These are phyloP conservation scores for Yarrowia sp. DNA, from an alignment of 805 yeast species.

Conservation along the genomic window DNA sequence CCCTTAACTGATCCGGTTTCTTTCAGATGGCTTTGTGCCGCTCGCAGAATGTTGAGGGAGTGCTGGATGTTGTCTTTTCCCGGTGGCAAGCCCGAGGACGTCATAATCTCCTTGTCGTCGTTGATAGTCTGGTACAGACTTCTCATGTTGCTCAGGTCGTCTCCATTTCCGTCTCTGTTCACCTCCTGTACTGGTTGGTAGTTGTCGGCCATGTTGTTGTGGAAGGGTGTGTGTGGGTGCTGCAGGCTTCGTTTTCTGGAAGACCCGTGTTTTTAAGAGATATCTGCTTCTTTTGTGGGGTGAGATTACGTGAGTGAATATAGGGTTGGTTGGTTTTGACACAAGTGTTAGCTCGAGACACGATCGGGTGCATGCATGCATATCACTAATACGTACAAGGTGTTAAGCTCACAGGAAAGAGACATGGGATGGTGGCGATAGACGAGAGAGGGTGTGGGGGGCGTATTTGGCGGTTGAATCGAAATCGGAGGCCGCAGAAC, in stretches of 20 bases:
- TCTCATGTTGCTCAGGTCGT: constrained; percentile 30
- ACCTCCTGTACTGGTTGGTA: not conserved
- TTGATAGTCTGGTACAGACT: constrained; percentile 18
- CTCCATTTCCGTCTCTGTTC: not conserved
- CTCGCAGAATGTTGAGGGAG: constrained; percentile 26
- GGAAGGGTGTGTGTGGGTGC: too few species aligned
- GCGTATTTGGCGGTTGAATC: too few species aligned
- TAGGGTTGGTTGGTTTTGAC: constrained; percentile 1
- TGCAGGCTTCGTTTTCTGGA: not conserved
- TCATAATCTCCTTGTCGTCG: constrained; percentile 9
- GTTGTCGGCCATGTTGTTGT: not conserved
- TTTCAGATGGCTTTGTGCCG: constrained; percentile 32
- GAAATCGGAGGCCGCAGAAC: too few species aligned
- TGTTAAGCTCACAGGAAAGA: not conserved
- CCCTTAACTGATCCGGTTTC: constrained; percentile 23
- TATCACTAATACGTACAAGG: not conserved
- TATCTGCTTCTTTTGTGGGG: not conserved
- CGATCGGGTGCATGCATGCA: constrained; percentile 29
- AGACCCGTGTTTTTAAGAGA: not conserved
- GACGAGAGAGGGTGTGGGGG: not conserved
- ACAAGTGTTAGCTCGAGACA: constrained; percentile 23
- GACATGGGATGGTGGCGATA: not conserved
- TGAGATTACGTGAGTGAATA: constrained; percentile 2
- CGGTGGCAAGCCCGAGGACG: not conserved
- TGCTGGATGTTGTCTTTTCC: constrained; percentile 25